These are phyloP conservation scores for Mortierella sp. DNA, from an alignment of 371 early-diverging fungal genomes.

Conservation along the genomic window DNA sequence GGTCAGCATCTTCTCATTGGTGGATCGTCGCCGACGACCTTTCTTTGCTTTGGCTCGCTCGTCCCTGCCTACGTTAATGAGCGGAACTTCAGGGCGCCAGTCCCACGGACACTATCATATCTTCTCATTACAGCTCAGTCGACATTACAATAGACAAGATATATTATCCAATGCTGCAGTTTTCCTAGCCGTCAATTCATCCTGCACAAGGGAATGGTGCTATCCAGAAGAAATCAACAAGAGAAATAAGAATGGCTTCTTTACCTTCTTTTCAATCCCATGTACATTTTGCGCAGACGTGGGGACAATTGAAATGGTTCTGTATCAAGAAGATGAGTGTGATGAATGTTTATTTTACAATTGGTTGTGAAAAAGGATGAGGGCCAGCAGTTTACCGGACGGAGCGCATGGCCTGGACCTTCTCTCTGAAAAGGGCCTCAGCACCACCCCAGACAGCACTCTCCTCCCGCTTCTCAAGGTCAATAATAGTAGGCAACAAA, in stretches of 20 bases:
- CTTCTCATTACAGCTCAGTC: too few relatives aligned
- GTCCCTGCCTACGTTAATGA: neutral
- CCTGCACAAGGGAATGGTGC: neutral
- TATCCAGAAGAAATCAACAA: neutral
- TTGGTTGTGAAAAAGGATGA: neutral
- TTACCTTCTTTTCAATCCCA: neutral
- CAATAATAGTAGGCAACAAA: slow-evolving; percentile 86
- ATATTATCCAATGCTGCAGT: too few relatives aligned
- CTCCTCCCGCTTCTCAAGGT: slow-evolving; percentile 70
- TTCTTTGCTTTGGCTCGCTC: neutral
- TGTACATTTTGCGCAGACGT: neutral
- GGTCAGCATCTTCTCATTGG: neutral
- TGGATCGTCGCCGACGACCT: neutral
- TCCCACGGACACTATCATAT: too few relatives aligned
- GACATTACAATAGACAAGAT: too few relatives aligned
- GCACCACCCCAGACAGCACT: slow-evolving; percentile 92
- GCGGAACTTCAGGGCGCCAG: too few relatives aligned
- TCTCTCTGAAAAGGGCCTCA: slow-evolving; percentile 84
- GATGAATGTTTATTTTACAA: slow-evolving; percentile 15
- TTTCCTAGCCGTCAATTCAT: too few relatives aligned
- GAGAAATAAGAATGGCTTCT: neutral
- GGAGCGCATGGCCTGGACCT: slow-evolving; percentile 60
- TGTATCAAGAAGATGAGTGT: neutral
- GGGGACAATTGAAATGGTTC: neutral
- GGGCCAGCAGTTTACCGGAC: slow-evolving; percentile 1